Evolutionary conservation across 768 basidiomycete genomes (phyloP).

Genomic region (Trametes maxima): DNA sequence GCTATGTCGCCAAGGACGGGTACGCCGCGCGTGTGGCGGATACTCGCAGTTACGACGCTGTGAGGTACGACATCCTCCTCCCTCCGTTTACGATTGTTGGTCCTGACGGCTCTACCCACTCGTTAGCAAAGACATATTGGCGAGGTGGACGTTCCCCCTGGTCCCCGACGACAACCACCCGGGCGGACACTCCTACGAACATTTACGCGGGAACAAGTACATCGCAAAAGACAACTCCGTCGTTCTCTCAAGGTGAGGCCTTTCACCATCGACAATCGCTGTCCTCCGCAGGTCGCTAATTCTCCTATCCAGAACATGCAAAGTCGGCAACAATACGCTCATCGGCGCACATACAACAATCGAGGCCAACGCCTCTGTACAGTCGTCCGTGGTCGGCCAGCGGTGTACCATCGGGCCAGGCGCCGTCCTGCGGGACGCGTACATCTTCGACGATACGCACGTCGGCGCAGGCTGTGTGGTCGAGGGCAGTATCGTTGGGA

Average conservation of each 20-base stretch:
- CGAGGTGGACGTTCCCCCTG: constrained; percentile 93
- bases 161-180: constrained; percentile 95
- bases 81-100: not conserved
- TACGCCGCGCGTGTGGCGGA: constrained; percentile 95
- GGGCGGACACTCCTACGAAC: constrained; percentile 79
- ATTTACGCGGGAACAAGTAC: constrained; percentile 87
- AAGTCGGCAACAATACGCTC: constrained; percentile 78
- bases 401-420: constrained; percentile 73
- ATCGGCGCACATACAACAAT: constrained; percentile 81
- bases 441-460: constrained; percentile 78
- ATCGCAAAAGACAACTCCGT: constrained; percentile 80
- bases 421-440: constrained; percentile 71
- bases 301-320: constrained; percentile 57
- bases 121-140: constrained; percentile 87
- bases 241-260: constrained; percentile 73
- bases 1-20: constrained; percentile 83
- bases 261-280: constrained; percentile 2
- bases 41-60: constrained; percentile 86
- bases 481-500: constrained; percentile 79
- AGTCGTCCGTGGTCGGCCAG: constrained; percentile 76
- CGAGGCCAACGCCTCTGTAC: constrained; percentile 64
- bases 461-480: constrained; percentile 75
- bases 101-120: not conserved
- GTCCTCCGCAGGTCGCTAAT: not conserved
- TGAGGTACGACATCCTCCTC: constrained; percentile 56